Evolutionary conservation across 306 rosid species (phyloP), one percentile per base, ranked within the genome.

Genomic region (Cyclanthera cordifolia): DNA sequence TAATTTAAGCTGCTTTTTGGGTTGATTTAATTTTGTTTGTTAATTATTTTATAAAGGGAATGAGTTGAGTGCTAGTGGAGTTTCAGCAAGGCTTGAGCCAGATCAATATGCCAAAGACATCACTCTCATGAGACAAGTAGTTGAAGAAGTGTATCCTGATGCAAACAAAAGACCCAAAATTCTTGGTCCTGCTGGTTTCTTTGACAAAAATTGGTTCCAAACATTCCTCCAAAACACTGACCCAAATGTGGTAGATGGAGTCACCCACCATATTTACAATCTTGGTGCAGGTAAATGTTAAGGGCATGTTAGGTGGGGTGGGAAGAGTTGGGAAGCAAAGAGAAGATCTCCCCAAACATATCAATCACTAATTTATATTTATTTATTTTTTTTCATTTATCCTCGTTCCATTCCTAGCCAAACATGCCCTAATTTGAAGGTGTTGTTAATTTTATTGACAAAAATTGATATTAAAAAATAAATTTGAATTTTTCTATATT

Each of bases 231-330:
- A 73, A 9, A 65, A 75, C 66, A 63, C 77, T 6, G 82, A 56
- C 21, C 85, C 82, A 4, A 87, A 79, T 30, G 87, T 74, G 13
- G 73, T 87, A 1, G 81, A 85, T 65, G 85, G 77, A 1, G 77
- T 87, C 14, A 81, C 90, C 3, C 94, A 87, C 60, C 96, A 89
- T 46, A 80, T 85, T 43, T 89, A 87, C 78, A 85, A 83, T 75
- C 90, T 89, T 37, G 94, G 96, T 66, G 81, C 90, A 50, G 95
- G 91, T 83, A 74, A 13, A 43, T 72, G n/a, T n/a, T n/a, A n/a
- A n/a, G n/a, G n/a, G n/a, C n/a, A n/a, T n/a, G n/a, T n/a, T n/a
- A n/a, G n/a, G n/a, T n/a, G n/a, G n/a, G n/a, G n/a, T n/a, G n/a
- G n/a, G n/a, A n/a, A n/a, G n/a, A n/a, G n/a, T n/a, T n/a, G n/a